Evolutionary conservation across 495 filamentous ascomycete species (phyloP).

Genomic region (Lindgomyces ingoldianus): DNA sequence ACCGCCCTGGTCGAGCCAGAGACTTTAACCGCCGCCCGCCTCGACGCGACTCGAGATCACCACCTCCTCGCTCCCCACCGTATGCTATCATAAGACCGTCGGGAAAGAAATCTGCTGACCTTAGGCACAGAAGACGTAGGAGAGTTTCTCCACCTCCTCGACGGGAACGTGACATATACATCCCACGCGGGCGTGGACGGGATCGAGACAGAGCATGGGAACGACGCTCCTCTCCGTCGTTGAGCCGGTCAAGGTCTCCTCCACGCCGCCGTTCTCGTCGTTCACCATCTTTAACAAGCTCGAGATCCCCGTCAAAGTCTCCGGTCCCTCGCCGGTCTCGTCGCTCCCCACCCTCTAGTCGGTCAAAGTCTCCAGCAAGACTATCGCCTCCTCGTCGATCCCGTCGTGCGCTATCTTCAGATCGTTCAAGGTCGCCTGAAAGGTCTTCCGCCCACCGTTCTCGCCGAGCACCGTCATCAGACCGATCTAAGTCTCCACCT

Average conservation of each 20-base stretch:
- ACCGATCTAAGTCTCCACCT: conserved; percentile 7
- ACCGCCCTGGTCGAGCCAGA: conserved; percentile 52
- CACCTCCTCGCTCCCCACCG: conserved; percentile 35
- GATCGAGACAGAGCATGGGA: conserved; percentile 11
- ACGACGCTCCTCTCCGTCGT: conserved; percentile 26
- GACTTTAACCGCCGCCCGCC: conserved; percentile 51
- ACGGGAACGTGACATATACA: background rate
- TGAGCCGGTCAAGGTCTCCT: conserved; percentile 28
- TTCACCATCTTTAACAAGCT: background rate
- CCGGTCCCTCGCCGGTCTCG: background rate
- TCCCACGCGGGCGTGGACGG: conserved; percentile 4
- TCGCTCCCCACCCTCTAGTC: background rate
- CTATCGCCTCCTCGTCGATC: background rate
- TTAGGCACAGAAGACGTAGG: conserved; percentile 53
- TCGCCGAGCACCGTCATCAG: conserved; percentile 13
- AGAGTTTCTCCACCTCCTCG: conserved; percentile 33
- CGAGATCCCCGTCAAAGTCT: background rate
- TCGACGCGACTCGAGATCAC: conserved; percentile 19
- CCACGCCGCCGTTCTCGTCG: background rate
- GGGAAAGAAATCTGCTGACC: conserved; percentile 43
- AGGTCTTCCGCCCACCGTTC: conserved; percentile 3
- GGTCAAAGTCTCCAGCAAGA: background rate
- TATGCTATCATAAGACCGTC: conserved; percentile 25
- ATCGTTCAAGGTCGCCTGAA: conserved; percentile 8
- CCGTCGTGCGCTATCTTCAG: background rate